These are phyloP conservation scores for Thielaviopsis ethacetica DNA, from an alignment of 2,329 filamentous ascomycete species.

Conservation along the genomic window DNA sequence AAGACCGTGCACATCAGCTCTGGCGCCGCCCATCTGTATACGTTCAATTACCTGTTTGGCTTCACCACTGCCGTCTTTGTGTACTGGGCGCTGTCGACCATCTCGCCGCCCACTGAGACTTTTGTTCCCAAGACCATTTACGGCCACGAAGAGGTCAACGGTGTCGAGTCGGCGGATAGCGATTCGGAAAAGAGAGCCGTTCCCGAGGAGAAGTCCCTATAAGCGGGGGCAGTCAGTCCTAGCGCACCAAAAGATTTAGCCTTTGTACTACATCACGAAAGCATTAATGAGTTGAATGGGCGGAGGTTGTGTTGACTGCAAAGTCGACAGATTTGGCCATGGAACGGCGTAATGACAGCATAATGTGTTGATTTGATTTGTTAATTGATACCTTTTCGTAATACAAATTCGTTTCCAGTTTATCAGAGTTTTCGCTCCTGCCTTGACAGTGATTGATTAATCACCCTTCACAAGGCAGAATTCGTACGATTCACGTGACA, in stretches of 20 bases:
- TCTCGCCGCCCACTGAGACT: constrained; percentile 9
- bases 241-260: too few species aligned
- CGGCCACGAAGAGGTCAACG: not conserved
- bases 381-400: not conserved
- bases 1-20: constrained; percentile 7
- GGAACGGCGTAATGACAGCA: too few species aligned
- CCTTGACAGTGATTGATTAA: too few species aligned
- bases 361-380: not conserved
- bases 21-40: constrained; percentile 13
- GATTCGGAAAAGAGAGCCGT: constrained; percentile 2
- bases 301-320: too few species aligned
- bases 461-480: too few species aligned
- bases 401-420: not conserved
- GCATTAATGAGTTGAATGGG: too few species aligned
- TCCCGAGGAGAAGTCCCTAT: constrained; percentile 2
- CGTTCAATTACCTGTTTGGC: constrained; percentile 16
- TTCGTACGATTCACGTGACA: too few species aligned
- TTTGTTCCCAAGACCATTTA: constrained; percentile 8
- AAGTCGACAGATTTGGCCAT: too few species aligned
- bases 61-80: constrained; percentile 13
- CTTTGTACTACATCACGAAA: too few species aligned
- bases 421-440: too few species aligned
- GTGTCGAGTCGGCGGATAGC: not conserved
- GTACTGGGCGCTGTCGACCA: constrained; percentile 12
- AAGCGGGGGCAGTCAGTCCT: not conserved